Base-by-base conservation (phyloP, 75 land plant species). In the Pinus albicaulis region DNA sequence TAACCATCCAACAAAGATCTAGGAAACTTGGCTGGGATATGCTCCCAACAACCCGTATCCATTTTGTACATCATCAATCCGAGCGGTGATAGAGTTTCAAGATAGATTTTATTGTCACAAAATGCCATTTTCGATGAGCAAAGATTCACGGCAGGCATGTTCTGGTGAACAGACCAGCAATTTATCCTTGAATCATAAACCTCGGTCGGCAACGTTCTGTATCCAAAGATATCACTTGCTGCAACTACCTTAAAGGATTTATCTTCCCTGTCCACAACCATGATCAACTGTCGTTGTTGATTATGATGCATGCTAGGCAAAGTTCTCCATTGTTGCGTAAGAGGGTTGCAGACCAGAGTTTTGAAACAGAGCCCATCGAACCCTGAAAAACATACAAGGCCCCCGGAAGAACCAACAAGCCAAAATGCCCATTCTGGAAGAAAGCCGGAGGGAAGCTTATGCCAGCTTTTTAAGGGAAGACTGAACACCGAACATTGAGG, bases 391-490 rank as follows among this genome's bases (percentile, higher is more conserved):
- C 94, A 92, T 56, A 88, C 86, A 13, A 92, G 85, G 0, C 94
- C 94, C 10, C 90, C 90, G n/a, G 92, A 89, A 70, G 93, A 88
- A 57, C 93, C 95, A 74, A 92, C 86, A 73, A 92, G 74, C 86
- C 86, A 91, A 66, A 76, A 80, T 4, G 91, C 91, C 91, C 90
- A 89, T 38, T 73, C 81, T 15, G 93, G 93, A 56, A 90, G 75
- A 76, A 87, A 92, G 17, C 79, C 65, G 17, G 87, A 83, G 7
- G 92, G 94, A 48, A 89, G 81, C 72, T 74, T 80, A 72, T 85
- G 91, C 92, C 92, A 89, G 20, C 80, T 80, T 66, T 81, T 82
- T 74, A 89, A 74, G 14, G 89, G 91, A 60, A 90, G 72, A 83
- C 89, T 87, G 76, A 87, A 92, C 13, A 92, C 81, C 7, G 87